Base-by-base conservation (phyloP, 2,329 filamentous ascomycete species). In the Pseudogymnoascus sp. region DNA sequence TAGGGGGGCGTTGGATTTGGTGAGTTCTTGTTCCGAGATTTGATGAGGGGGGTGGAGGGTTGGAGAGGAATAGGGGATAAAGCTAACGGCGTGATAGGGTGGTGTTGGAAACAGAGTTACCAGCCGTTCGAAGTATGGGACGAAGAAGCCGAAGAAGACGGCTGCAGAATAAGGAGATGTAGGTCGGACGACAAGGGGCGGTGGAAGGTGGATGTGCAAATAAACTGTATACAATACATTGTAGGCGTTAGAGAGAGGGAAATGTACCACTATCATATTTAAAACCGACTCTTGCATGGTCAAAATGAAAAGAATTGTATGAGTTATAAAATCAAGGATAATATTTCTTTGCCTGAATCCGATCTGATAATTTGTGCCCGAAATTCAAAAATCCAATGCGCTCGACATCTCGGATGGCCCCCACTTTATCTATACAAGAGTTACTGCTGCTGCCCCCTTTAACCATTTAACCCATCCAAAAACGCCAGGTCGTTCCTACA, bases 111-210 rank as follows among this genome's bases (percentile, higher is more conserved):
- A 87, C 76, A 84, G 95, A 70, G 84, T 89, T 73, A 90, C 88
- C 21, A 92, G 90, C 76, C 84, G 95, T 73, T 97, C 92, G 73
- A 99, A 99, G 79, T 99, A 96, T 75, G 95, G 95, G 66, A 96
- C 95, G 61, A 99, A 99, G 87, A 98, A 97, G 81, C 93, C 95
- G 0, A 98, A 98, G 88, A 87, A 87, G 76, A 87, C 88, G 57
- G 65, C 70, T 25, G 64, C 14, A 7, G 34, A 57, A 11, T 57
- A 57, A 57, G 51, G 51, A 8, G 51, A 19, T 19, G n/a, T 1
- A 34, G 28, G 16, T 8, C 8, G 28, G 28, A 45, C 4, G 16
- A 19, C 3, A 34, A 16, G 23, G 14, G 23, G 16, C 11, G 51
- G 51, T 2, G 51, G 28, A 34, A 57, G 51, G 4, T 57, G n/a